These are phyloP conservation scores for Xerocomellus dryophilus DNA, from an alignment of 768 basidiomycete species.

Conservation along the genomic window DNA sequence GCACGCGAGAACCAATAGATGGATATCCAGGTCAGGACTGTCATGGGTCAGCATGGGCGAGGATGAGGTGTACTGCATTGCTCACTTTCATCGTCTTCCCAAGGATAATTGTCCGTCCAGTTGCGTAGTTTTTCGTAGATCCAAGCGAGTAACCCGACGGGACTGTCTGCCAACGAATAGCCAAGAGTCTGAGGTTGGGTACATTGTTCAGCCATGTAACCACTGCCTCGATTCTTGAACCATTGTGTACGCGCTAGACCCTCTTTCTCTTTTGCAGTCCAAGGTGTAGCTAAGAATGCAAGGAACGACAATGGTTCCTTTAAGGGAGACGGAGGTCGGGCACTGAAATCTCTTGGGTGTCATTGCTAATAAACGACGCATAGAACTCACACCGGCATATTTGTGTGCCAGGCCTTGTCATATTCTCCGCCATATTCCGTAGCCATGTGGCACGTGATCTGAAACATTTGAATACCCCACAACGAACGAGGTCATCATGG, in stretches of 20 bases:
- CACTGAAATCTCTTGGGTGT: slow-evolving; percentile 11
- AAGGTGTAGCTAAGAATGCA: slow-evolving; percentile 26
- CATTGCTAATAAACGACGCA: not conserved
- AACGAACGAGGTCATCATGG: not conserved
- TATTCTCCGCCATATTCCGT: slow-evolving; percentile 37
- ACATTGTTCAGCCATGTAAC: slow-evolving; percentile 32
- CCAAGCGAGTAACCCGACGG: slow-evolving; percentile 52
- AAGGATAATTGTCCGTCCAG: slow-evolving; percentile 53
- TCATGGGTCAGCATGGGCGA: not conserved
- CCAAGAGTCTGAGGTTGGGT: slow-evolving; percentile 54
- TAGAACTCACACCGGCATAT: slow-evolving; percentile 39
- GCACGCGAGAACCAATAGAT: slow-evolving; percentile 57
- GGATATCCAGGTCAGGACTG: slow-evolving; percentile 60
- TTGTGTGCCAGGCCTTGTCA: slow-evolving; percentile 51
- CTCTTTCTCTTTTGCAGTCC: slow-evolving; percentile 26
- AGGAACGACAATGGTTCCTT: slow-evolving; percentile 31
- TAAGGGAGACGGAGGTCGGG: slow-evolving; percentile 16
- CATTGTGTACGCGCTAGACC: slow-evolving; percentile 18
- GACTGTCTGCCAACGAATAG: slow-evolving; percentile 55
- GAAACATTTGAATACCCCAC: not conserved
- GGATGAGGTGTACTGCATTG: not conserved
- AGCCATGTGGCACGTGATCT: slow-evolving; percentile 37
- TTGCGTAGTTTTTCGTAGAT: slow-evolving; percentile 50
- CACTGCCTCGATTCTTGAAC: slow-evolving; percentile 24
- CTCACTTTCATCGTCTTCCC: slow-evolving; percentile 58